A percentile compares a stretch with the other conserved stretches of the same genome.
These are phyloP conservation scores for Rhizopus sp. DNA, from an alignment of 371 early-diverging fungal species.

Conservation along the genomic window DNA sequence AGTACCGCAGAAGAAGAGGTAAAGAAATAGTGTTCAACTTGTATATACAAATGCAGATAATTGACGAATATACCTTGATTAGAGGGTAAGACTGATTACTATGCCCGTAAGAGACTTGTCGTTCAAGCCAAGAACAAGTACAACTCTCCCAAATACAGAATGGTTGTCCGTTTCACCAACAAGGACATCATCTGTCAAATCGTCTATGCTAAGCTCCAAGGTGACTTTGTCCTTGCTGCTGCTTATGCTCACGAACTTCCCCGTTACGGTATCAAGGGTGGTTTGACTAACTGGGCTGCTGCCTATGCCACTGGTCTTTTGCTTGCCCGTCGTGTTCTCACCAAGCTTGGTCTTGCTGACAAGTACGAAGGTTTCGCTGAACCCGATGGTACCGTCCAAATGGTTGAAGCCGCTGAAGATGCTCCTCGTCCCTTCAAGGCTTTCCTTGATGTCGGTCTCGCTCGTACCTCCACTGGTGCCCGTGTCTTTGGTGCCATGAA, in stretches of 20 bases:
- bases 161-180: conserved; percentile 99
- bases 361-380: conserved; percentile 96
- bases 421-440: conserved; percentile 98
- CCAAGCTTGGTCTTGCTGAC: conserved; percentile 93
- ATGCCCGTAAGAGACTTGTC: conserved; percentile 97
- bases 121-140: conserved; percentile 99
- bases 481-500: conserved; percentile 99
- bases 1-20: conserved; percentile 98
- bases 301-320: conserved; percentile 99
- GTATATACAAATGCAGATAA: not conserved
- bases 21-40: conserved; percentile 27
- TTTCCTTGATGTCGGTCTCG: conserved; percentile 99
- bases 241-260: conserved; percentile 99
- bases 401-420: conserved; percentile 92
- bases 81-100: conserved; percentile 99
- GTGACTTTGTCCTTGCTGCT: conserved; percentile 96
- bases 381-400: conserved; percentile 89
- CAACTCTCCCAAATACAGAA: conserved; percentile 99
- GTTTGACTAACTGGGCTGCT: conserved; percentile 99
- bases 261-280: conserved; percentile 97
- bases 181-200: conserved; percentile 97
- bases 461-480: conserved; percentile 98
- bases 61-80: conserved; percentile 5
- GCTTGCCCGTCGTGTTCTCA: conserved; percentile 94
- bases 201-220: conserved; percentile 97